Evolutionary conservation across 352 stramenopile genomes (phyloP), one percentile per base, ranked within the genome.

Genomic region (Peronospora tabacina): DNA sequence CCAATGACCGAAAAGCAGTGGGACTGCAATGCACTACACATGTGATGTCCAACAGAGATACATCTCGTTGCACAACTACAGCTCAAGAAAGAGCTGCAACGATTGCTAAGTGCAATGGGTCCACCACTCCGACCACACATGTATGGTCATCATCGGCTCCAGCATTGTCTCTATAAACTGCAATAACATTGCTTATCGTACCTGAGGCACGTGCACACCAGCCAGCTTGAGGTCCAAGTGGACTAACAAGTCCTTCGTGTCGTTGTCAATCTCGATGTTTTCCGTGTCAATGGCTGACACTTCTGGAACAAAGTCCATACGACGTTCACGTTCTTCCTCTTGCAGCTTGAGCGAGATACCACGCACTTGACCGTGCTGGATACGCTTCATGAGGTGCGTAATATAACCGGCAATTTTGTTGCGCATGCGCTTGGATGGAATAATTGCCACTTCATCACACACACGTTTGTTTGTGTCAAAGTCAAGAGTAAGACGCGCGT

Each of bases 331-430:
- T 83, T 99, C 97, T 79, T 99, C 96, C 77, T 99, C 97, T 83
- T 99, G 97, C 35, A 99, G 79, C 86, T 99, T 99, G 55, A 99
- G 86, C 53, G 95, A 99, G 75, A 99, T 99, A 81, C 97, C 96
- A 66, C 96, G 91, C 57, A 99, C 96, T 55, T 97, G 96, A 67
- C 96, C 97, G 70, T 97, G 94, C 72, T 97, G 88, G 84, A 99
- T 99, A 75, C 97, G 93, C 89, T 98, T 98, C 97, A 99, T 99
- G 42, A 99, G 83, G 74, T 99, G 96, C 61, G 97, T 99, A 66
- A 98, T 98, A 85, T 99, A 99, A 55, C 97, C 97, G 28, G 97
- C 96, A 67, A 99, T 99, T 89, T 99, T 99, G 90, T 99, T 99
- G 64, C 97, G 90, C 96, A 99, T 99, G 61, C 96, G 94, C 93